These are phyloP conservation scores for Pharnaceum exiguum DNA, from an alignment of 148 eudicot species.

Conservation along the genomic window DNA sequence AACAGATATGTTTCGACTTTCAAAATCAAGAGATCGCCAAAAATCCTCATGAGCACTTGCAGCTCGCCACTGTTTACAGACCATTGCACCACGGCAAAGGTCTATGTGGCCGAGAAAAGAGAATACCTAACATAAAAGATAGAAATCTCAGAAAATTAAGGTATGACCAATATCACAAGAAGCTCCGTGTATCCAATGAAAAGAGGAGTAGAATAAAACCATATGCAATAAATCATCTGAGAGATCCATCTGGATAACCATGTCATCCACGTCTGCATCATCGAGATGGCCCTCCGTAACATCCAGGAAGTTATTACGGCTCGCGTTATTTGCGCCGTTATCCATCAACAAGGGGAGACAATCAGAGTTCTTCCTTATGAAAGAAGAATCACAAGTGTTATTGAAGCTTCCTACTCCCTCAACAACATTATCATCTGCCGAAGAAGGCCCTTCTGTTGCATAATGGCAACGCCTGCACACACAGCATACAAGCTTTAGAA, in stretches of 20 bases:
- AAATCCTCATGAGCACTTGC: constrained; percentile 96
- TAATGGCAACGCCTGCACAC: constrained; percentile 39
- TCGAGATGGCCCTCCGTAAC: constrained; percentile 13
- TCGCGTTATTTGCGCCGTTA: constrained; percentile 26
- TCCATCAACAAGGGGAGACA: constrained; percentile 21
- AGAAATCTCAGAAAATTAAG: background rate
- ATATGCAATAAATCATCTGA: constrained; percentile 92
- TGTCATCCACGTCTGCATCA: constrained; percentile 33
- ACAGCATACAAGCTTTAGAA: constrained; percentile 14
- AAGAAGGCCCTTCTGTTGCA: constrained; percentile 26
- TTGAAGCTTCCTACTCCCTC: constrained; percentile 20
- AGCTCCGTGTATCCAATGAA: background rate
- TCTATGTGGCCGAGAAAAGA: constrained; percentile 74
- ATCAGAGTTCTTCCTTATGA: constrained; percentile 25
- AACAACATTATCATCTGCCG: constrained; percentile 11
- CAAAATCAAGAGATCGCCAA: constrained; percentile 81
- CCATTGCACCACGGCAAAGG: constrained; percentile 86
- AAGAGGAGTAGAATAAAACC: constrained; percentile 36
- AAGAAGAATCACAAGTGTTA: constrained; percentile 14
- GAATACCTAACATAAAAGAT: constrained; percentile 54
- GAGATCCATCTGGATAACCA: constrained; percentile 79
- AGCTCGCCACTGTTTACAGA: constrained; percentile 91
- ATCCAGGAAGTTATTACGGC: constrained; percentile 21
- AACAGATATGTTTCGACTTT: constrained; percentile 55
- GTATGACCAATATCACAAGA: background rate